These are phyloP conservation scores for Chamaecrista fasciculata DNA, from an alignment of 306 rosid genomes.

Conservation along the genomic window DNA sequence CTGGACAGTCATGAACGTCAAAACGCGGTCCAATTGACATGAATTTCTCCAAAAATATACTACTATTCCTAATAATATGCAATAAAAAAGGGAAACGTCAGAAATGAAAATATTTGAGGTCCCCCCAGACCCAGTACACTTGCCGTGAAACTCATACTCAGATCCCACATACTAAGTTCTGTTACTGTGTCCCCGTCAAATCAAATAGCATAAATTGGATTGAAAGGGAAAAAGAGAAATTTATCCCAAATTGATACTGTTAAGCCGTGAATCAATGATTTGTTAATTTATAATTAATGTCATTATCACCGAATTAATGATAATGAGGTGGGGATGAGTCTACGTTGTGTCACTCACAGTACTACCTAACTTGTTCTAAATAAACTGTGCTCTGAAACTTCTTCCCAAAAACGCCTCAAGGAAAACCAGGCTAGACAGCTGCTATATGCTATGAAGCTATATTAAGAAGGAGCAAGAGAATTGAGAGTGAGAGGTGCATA, in stretches of 20 bases:
- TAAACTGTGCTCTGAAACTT: background rate
- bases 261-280: slow-evolving; percentile 22
- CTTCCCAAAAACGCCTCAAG: slow-evolving; percentile 19
- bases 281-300: slow-evolving; percentile 14
- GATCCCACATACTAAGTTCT: background rate
- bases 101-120: slow-evolving; percentile 15
- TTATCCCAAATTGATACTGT: no score
- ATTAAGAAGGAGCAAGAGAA: slow-evolving; percentile 4
- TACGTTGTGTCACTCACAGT: background rate
- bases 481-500: background rate
- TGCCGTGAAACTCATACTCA: slow-evolving; percentile 23
- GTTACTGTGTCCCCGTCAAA: slow-evolving; percentile 20
- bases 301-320: slow-evolving; percentile 29
- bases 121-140: slow-evolving; percentile 5
- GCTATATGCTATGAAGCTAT: slow-evolving; percentile 34
- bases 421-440: slow-evolving; percentile 25
- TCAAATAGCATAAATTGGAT: slow-evolving; percentile 8
- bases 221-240: background rate
- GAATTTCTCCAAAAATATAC: slow-evolving; percentile 9
- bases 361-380: slow-evolving; percentile 17
- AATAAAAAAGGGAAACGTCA: no score
- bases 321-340: background rate
- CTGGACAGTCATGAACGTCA: background rate
- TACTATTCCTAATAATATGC: no score
- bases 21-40: slow-evolving; percentile 19